phyloP scores from a whole-genome alignment of 768 basidiomycete species.

The Leccinum subgranulosum region DNA sequence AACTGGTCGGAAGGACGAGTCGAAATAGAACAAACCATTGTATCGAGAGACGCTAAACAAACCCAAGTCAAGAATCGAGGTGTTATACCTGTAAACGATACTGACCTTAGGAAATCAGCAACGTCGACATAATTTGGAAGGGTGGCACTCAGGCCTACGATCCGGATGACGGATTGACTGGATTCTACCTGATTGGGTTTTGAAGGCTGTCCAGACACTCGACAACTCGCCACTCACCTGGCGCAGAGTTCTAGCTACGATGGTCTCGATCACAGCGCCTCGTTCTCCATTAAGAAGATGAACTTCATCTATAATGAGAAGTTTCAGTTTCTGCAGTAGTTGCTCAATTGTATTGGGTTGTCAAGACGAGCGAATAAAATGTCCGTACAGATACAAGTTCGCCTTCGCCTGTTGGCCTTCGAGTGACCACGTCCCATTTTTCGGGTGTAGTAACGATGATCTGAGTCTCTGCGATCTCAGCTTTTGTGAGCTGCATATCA shows the following conservation, averaged over 20 bases:
- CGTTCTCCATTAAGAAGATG: constrained; percentile 97
- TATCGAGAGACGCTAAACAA: constrained; percentile 74
- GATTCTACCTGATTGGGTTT: constrained; percentile 74
- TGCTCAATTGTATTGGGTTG: background rate
- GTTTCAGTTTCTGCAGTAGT: constrained; percentile 69
- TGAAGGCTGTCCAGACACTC: background rate
- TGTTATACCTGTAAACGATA: background rate
- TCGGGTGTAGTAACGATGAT: constrained; percentile 99
- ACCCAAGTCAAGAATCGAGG: background rate
- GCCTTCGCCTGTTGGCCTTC: constrained; percentile 95
- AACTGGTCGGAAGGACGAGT: constrained; percentile 94
- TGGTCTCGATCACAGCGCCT: constrained; percentile 97
- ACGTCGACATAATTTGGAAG: constrained; percentile 97
- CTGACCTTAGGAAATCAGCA: constrained; percentile 86
- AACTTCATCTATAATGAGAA: constrained; percentile 97
- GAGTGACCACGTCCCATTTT: constrained; percentile 99
- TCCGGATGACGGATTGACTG: constrained; percentile 91
- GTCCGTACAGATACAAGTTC: constrained; percentile 84
- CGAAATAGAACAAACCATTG: constrained; percentile 93
- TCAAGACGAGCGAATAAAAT: background rate
- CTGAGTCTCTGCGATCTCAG: constrained; percentile 92
- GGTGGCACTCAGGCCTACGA: constrained; percentile 94
- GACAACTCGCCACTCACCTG: constrained; percentile 49
- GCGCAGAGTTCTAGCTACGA: constrained; percentile 91
- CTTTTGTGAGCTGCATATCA: constrained; percentile 96